Evolutionary conservation across 768 basidiomycete genomes (phyloP).

Genomic region (Serendipita vermifera): DNA sequence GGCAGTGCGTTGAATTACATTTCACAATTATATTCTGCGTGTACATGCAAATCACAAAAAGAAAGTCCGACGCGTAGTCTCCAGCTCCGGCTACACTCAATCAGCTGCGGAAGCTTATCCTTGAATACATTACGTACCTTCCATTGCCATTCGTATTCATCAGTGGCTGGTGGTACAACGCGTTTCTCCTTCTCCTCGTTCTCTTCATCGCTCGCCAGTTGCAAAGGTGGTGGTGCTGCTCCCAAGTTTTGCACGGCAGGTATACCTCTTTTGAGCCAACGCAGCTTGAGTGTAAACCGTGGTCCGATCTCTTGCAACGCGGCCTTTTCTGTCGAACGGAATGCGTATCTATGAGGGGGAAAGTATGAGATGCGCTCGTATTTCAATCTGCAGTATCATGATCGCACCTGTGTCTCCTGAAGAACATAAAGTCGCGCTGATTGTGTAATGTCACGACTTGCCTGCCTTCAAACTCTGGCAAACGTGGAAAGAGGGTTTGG

Average conservation of each 20-base stretch:
- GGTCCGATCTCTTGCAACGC: constrained; percentile 96
- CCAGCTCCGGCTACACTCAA: constrained; percentile 66
- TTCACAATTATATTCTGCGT: neutral
- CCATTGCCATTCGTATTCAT: constrained; percentile 81
- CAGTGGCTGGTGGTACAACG: constrained; percentile 47
- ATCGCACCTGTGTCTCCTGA: constrained; percentile 78
- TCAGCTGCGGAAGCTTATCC: constrained; percentile 1
- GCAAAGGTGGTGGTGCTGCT: constrained; percentile 42
- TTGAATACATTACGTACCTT: constrained; percentile 43
- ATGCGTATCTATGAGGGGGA: constrained; percentile 56
- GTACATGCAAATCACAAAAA: constrained; percentile 42
- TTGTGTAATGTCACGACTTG: constrained; percentile 97
- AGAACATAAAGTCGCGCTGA: constrained; percentile 95
- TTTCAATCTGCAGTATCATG: constrained; percentile 13
- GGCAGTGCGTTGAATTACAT: neutral
- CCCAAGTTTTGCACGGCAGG: constrained; percentile 66
- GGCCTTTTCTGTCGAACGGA: constrained; percentile 81
- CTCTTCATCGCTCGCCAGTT: constrained; percentile 27
- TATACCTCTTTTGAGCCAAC: constrained; percentile 77
- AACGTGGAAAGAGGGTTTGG: constrained; percentile 88
- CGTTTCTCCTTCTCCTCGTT: constrained; percentile 27
- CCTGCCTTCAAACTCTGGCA: constrained; percentile 88
- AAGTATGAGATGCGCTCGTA: constrained; percentile 12
- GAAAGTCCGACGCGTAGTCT: constrained; percentile 81
- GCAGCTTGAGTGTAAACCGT: constrained; percentile 86